Conservation (phyloP, 129 eudicot genomes). For the Flaveria trinervia region DNA sequence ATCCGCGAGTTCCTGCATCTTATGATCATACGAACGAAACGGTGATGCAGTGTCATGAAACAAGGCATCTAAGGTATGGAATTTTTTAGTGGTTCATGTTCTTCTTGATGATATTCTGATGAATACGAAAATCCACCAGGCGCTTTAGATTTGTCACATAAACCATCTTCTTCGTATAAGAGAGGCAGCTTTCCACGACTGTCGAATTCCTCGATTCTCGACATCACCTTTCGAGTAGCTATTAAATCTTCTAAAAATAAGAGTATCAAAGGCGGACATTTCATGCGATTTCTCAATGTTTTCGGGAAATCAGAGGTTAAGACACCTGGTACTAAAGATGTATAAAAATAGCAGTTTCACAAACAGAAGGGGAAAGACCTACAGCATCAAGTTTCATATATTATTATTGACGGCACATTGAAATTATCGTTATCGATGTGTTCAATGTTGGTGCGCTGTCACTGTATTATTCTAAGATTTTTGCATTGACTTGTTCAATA, state of each 20-base stretch:
- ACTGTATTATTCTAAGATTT: constrained; percentile 27
- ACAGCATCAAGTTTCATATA: constrained; percentile 15
- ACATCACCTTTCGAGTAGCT: constrained; percentile 21
- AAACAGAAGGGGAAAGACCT: not conserved
- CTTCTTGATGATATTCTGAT: constrained; percentile 25
- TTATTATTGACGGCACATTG: constrained; percentile 10
- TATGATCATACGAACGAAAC: constrained; percentile 33
- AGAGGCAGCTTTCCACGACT: constrained; percentile 20
- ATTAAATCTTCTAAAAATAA: constrained; percentile 12
- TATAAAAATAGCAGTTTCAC: not conserved
- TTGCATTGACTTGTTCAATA: constrained; percentile 28
- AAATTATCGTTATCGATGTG: constrained; percentile 35
- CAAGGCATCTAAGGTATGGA: constrained; percentile 30
- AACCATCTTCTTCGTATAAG: constrained; percentile 32
- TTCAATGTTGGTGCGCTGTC: constrained; percentile 26
- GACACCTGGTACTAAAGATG: not conserved
- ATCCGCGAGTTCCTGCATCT: constrained; percentile 35
- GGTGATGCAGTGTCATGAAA: constrained; percentile 35
- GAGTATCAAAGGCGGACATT: constrained; percentile 34
- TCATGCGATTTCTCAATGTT: constrained; percentile 3
- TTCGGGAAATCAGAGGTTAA: not conserved
- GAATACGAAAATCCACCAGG: not conserved
- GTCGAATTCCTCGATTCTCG: not conserved
- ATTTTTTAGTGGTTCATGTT: constrained; percentile 22
- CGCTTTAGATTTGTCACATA: constrained; percentile 1